Percentiles rank a stretch among this genome's conserved stretches.
Conservation (phyloP, 169 alveolate genomes). For the Cryptosporidium ubiquitum region DNA sequence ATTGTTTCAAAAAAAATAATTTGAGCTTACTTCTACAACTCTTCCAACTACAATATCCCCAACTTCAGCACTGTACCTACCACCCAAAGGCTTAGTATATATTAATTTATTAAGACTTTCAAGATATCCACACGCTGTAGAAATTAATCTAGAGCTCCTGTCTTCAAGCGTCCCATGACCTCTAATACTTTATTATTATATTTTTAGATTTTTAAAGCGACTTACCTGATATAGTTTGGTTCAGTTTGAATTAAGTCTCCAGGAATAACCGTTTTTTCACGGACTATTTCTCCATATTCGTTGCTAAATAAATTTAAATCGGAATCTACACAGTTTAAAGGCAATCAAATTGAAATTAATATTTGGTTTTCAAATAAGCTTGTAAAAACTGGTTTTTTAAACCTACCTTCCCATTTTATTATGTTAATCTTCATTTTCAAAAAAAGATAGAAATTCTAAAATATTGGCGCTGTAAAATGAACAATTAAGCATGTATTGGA, state of each 20-base stretch:
- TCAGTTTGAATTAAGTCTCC: conserved; percentile 62
- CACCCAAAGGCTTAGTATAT: conserved; percentile 86
- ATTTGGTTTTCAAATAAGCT: too few species aligned
- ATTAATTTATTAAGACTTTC: conserved; percentile 82
- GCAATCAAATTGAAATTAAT: not conserved
- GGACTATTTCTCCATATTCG: not conserved
- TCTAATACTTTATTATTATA: not conserved
- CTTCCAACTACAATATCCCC: conserved; percentile 88
- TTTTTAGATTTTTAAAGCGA: not conserved
- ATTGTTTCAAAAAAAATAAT: not conserved
- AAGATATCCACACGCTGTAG: conserved; percentile 48
- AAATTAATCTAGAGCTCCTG: conserved; percentile 4
- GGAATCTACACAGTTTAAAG: not conserved
- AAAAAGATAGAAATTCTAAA: not conserved
- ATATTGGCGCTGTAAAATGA: not conserved
- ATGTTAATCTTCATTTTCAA: conserved; percentile 15
- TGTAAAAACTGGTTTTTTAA: not conserved
- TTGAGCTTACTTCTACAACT: conserved; percentile 80
- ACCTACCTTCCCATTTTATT: conserved; percentile 52
- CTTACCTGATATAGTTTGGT: conserved; percentile 68
- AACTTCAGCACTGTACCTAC: conserved; percentile 84
- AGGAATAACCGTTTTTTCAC: conserved; percentile 58
- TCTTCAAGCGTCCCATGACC: conserved; percentile 72
- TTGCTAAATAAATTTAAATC: not conserved
- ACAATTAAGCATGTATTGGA: conserved; percentile 11